Conservation (phyloP, 2,329 filamentous ascomycete genomes). For the Beauveria medogensis region DNA sequence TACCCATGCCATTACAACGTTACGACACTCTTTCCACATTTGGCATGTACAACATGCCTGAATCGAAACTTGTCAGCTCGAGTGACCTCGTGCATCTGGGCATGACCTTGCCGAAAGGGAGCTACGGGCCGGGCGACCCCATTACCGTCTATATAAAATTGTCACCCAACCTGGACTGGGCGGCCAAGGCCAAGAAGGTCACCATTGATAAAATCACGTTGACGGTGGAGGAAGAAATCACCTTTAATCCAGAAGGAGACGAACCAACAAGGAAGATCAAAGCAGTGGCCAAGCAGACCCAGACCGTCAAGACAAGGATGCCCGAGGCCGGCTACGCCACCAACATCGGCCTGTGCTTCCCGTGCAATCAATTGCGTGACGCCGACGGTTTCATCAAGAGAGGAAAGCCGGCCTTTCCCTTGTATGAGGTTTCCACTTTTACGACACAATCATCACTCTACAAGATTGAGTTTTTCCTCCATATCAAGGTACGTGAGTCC, state of each 20-base stretch:
- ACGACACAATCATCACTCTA: constrained; percentile 91
- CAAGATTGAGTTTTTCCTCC: constrained; percentile 96
- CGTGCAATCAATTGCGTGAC: constrained; percentile 80
- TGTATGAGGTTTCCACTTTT: constrained; percentile 82
- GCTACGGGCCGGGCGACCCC: constrained; percentile 89
- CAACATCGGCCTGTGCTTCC: constrained; percentile 84
- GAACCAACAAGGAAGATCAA: constrained; percentile 88
- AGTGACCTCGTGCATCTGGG: constrained; percentile 89
- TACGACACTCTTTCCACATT: constrained; percentile 98
- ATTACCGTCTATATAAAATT: constrained; percentile 95
- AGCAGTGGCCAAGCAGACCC: constrained; percentile 74
- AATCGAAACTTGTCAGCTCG: constrained; percentile 74
- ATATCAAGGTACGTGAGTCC: constrained; percentile 64
- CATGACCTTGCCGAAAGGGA: constrained; percentile 90
- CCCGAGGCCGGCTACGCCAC: constrained; percentile 89
- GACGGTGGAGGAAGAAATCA: constrained; percentile 92
- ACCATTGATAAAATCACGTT: constrained; percentile 92
- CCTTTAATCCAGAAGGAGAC: constrained; percentile 96
- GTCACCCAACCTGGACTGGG: constrained; percentile 84
- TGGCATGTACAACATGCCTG: constrained; percentile 97
- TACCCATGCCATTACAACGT: constrained; percentile 81
- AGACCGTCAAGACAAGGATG: constrained; percentile 73
- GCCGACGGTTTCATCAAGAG: constrained; percentile 78
- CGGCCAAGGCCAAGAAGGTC: constrained; percentile 82
- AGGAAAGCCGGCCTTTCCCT: constrained; percentile 78